phyloP scores from a whole-genome alignment of 1,284 basidiomycete species.

The Sanghuangporus sanghuang region DNA sequence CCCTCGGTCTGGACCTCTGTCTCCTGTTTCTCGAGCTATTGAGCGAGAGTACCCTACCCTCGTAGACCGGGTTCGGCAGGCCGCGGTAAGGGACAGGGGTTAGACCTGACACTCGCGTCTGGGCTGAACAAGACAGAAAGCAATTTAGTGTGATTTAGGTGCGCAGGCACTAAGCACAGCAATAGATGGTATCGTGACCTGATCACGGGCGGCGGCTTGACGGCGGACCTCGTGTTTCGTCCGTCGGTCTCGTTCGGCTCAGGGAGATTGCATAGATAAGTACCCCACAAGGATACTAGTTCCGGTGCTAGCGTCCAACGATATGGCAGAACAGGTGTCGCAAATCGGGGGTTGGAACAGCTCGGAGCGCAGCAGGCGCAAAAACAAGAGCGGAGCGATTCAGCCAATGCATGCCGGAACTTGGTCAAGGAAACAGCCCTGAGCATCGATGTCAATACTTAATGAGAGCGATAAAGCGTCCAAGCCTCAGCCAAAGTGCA shows the following conservation, averaged over 20 bases:
- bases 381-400: not conserved
- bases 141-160: not conserved
- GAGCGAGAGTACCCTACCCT: too few species aligned
- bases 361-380: not conserved
- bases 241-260: not conserved
- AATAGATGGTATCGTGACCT: not conserved
- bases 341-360: not conserved
- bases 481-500: not conserved
- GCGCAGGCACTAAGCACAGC: not conserved
- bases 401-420: not conserved
- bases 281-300: not conserved
- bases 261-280: not conserved
- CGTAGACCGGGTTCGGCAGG: not conserved
- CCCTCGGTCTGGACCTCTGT: not conserved
- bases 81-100: not conserved
- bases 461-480: too few species aligned
- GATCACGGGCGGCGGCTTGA: not conserved
- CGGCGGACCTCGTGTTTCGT: conserved; percentile 3
- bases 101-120: not conserved
- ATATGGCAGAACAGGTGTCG: not conserved
- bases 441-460: too few species aligned
- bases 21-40: not conserved
- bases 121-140: not conserved
- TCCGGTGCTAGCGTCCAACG: not conserved
- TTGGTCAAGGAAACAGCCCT: not conserved